Evolutionary conservation across 2,329 filamentous ascomycete genomes (phyloP), one percentile per base, ranked within the genome.

Genomic region (Keithomyces neogunnii): DNA sequence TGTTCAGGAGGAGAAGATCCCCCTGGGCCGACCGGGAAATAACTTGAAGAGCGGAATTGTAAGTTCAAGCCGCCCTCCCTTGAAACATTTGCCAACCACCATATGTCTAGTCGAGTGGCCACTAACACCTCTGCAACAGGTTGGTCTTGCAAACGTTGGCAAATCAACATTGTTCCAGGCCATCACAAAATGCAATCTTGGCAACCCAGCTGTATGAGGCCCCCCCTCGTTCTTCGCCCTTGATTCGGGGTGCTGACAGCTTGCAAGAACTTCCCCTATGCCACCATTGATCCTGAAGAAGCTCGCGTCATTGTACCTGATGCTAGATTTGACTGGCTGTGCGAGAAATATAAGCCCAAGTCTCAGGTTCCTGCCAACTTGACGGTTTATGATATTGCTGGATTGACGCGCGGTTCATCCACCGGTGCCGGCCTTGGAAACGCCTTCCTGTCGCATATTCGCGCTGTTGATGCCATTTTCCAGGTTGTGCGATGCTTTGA

Each of bases 151-250:
- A 72, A 99, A 99, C 73, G 95, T 99, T 63, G 93, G 93, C 73
- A 99, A 99, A 78, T 99, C 93, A 60, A 99, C 95, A 35, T 84
- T 99, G 64, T 99, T 99, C 83, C 95, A 99, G 79, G 90, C 93
- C 68, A 96, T 99, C 74, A 99, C 93, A 69, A 97, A 96, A 80
- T 96, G 87, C 73, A 84, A 84, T 59, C 85, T 99, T 65, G 93
- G 95, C 75, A 99, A 97, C 77, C 95, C 95, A 64, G 93, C 93
- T 77, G 85, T 89, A 79, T 72, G 83, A 79, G 63, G 59, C 63
- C 61, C 60, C 33, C 58, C 60, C 60, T 52, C 42, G 62, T 58
- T 60, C 57, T 54, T 56, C 57, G 58, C 56, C 62, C 61, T 58
- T 66, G 66, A 65, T 67, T 60, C 58, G 62, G 65, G 62, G 64